Base-by-base conservation (phyloP, 2,329 filamentous ascomycete genomes). In the Aspergillus felis region DNA sequence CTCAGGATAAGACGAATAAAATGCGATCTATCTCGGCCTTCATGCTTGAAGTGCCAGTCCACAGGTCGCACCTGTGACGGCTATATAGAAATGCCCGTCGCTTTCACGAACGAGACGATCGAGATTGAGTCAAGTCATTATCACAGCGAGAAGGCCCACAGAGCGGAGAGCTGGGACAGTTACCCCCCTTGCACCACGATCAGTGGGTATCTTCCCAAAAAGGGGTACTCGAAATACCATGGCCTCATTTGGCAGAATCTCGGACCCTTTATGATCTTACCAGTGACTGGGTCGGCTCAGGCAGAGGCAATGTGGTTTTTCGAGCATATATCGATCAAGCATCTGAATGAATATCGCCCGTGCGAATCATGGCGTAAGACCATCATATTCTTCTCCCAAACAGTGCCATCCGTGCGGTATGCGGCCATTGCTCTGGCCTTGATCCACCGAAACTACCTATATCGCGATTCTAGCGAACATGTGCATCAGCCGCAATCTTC, bases 21-120 rank as follows among this genome's bases (percentile, higher is more conserved):
- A 66, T 76, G 73, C 57, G 74, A 76, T 67, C 58, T 68, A 49
- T 52, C 69, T 56, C 66, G 14, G 52, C 73, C 73, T 58, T 70
- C 64, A 54, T 76, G 74, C 64, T 48, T 65, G 51, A 76, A 72
- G 67, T 76, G 74, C 60, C 44, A 56, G 20, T 74, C 71, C 27
- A 76, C 74, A 24, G 73, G 74, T 58, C 74, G 74, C 51, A 68
- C 62, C 41, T 76, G 74, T 61, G 73, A 76, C 46, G 73, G 74
- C 59, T 76, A 73, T 60, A 51, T 38, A 55, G 60, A 64, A 58
- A 52, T 50, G 20, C 50, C 57, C 28, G 49, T 52, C 55, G 29
- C 29, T 32, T 32, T 4, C 10, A 32, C 12, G 29, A 32, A 12
- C 29, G 29, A 32, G 10, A 32, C 12, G 29, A 32, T 10, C 29